Conservation (phyloP, 2,329 filamentous ascomycete genomes). For the Nothomitra cinnamomea region DNA sequence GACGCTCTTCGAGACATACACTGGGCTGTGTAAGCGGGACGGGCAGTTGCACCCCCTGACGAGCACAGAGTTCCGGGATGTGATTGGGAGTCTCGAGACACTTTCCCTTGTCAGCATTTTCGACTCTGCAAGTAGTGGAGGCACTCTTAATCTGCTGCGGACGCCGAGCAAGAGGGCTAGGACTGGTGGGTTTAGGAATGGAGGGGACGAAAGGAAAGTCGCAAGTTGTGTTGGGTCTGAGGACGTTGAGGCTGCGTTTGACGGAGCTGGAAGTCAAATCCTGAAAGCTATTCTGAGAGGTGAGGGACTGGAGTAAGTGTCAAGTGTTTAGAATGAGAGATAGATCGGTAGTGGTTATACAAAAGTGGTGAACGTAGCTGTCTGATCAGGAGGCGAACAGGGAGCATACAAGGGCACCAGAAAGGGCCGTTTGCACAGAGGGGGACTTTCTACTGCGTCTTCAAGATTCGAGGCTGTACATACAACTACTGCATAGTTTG, state of each 20-base stretch:
- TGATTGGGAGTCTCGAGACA: constrained; percentile 77
- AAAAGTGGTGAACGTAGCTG: too few species aligned
- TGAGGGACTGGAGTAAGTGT: constrained; percentile 16
- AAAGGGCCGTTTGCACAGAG: too few species aligned
- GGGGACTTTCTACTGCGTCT: too few species aligned
- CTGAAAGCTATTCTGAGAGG: constrained; percentile 40
- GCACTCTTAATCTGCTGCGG: constrained; percentile 16
- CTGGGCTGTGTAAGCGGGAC: constrained; percentile 64
- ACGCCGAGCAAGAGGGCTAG: constrained; percentile 56
- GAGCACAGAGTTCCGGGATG: constrained; percentile 84
- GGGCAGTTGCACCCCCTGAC: constrained; percentile 81
- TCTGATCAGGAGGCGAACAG: too few species aligned
- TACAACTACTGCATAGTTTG: too few species aligned
- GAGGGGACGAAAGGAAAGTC: constrained; percentile 56
- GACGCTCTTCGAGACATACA: constrained; percentile 70
- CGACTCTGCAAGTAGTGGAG: constrained; percentile 10
- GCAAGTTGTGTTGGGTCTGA: constrained; percentile 65
- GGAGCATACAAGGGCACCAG: too few species aligned
- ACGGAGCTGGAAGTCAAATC: constrained; percentile 39
- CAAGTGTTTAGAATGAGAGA: too few species aligned
- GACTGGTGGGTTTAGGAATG: constrained; percentile 24
- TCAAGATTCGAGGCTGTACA: too few species aligned
- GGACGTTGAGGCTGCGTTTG: constrained; percentile 57
- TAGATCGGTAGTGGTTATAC: too few species aligned
- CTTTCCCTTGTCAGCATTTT: constrained; percentile 59